Evolutionary conservation across 495 filamentous ascomycete genomes (phyloP).

Genomic region (Neurospora sp.): DNA sequence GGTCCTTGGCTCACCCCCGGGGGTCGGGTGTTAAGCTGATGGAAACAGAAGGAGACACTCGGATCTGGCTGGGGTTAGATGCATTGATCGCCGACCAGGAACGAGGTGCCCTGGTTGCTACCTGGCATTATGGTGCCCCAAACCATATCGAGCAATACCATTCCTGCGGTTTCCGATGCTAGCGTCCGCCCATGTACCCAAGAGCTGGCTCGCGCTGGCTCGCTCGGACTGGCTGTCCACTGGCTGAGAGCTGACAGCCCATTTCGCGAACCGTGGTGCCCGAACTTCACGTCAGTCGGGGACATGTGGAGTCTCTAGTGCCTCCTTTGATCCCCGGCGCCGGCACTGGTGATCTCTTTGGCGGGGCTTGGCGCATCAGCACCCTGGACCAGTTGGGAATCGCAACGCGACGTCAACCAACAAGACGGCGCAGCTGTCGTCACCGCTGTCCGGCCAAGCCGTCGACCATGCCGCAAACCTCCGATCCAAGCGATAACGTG

Average conservation of each 20-base stretch:
- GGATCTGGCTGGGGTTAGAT: constrained; percentile 2
- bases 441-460: background rate
- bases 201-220: background rate
- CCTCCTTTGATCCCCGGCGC: background rate
- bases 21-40: constrained; percentile 1
- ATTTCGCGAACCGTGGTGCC: background rate
- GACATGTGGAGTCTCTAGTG: background rate
- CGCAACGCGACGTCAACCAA: background rate
- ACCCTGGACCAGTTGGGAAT: background rate
- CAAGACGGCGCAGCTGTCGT: background rate
- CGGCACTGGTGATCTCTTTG: background rate
- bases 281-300: background rate
- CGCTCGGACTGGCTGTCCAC: background rate
- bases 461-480: background rate
- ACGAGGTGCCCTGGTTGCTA: background rate
- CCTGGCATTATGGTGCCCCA: constrained; percentile 7
- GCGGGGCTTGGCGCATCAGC: background rate
- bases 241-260: background rate
- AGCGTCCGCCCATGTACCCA: constrained; percentile 7
- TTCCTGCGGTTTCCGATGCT: constrained; percentile 19
- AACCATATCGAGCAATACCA: too few species aligned
- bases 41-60: background rate
- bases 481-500: background rate
- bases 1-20: constrained; percentile 2
- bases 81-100: constrained; percentile 27